Conservation (phyloP, 495 filamentous ascomycete species). For the Aspergillus bridgeri region DNA sequence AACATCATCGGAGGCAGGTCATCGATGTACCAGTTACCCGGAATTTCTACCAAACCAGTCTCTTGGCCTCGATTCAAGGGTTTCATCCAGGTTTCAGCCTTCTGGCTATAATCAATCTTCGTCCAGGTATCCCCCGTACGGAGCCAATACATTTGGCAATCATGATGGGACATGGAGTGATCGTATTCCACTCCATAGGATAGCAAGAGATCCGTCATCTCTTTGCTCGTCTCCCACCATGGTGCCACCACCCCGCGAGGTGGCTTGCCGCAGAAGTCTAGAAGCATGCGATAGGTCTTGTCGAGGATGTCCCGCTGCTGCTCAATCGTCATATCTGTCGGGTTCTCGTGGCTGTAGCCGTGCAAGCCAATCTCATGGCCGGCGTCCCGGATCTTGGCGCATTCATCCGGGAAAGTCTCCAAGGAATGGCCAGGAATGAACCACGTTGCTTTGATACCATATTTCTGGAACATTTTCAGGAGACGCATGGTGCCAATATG, state of each 20-base stretch:
- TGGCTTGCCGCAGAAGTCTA: slow-evolving; percentile 71
- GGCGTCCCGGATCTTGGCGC: slow-evolving; percentile 65
- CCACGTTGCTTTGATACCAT: slow-evolving; percentile 80
- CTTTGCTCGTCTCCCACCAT: slow-evolving; percentile 65
- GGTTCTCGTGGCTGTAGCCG: slow-evolving; percentile 76
- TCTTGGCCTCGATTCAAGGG: slow-evolving; percentile 51
- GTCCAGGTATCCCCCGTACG: slow-evolving; percentile 60
- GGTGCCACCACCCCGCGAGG: slow-evolving; percentile 65
- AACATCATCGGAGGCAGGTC: slow-evolving; percentile 62
- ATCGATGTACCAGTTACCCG: slow-evolving; percentile 67
- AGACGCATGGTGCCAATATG: slow-evolving; percentile 68
- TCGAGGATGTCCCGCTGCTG: slow-evolving; percentile 74
- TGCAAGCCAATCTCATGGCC: slow-evolving; percentile 79
- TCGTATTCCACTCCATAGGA: slow-evolving; percentile 69
- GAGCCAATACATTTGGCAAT: slow-evolving; percentile 63
- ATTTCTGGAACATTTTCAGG: slow-evolving; percentile 72
- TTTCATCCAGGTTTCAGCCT: slow-evolving; percentile 65
- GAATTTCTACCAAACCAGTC: slow-evolving; percentile 62
- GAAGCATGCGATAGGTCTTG: slow-evolving; percentile 70
- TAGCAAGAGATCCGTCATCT: slow-evolving; percentile 63
- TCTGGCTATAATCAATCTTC: slow-evolving; percentile 58
- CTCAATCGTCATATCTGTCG: slow-evolving; percentile 64
- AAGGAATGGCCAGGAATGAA: slow-evolving; percentile 80
- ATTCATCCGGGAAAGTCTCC: slow-evolving; percentile 76
- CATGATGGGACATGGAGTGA: slow-evolving; percentile 64